phyloP scores from a whole-genome alignment of 2,329 filamentous ascomycete species.

The Sphaerostilbella broomeana region DNA sequence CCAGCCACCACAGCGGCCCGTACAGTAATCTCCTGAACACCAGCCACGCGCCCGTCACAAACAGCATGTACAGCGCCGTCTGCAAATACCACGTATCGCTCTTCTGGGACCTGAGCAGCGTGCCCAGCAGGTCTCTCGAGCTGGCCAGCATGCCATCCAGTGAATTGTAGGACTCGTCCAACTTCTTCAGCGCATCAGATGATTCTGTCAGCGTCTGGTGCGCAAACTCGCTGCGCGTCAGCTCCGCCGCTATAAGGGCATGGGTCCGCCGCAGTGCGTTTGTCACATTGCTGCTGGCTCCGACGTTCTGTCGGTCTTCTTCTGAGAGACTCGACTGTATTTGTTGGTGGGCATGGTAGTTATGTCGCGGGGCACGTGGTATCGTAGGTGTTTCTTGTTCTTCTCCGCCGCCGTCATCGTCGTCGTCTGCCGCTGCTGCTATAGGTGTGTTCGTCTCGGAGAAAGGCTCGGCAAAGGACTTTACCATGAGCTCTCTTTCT shows the following conservation, averaged over 20 bases:
- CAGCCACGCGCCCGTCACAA: constrained; percentile 75
- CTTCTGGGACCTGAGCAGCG: constrained; percentile 81
- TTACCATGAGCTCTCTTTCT: constrained; percentile 70
- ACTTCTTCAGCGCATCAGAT: constrained; percentile 70
- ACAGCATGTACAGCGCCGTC: constrained; percentile 76
- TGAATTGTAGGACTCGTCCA: constrained; percentile 74
- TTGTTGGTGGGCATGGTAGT: constrained; percentile 26
- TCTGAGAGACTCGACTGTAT: constrained; percentile 41
- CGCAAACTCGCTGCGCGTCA: constrained; percentile 81
- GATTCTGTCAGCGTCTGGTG: constrained; percentile 82
- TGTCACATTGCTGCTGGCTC: constrained; percentile 78
- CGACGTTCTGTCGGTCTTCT: constrained; percentile 65
- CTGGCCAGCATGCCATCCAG: constrained; percentile 71
- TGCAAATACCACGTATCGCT: constrained; percentile 97
- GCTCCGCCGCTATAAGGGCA: constrained; percentile 75
- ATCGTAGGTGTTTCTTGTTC: constrained; percentile 7
- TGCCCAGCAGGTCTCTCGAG: constrained; percentile 68
- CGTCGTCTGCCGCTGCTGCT: constrained; percentile 16
- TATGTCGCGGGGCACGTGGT: constrained; percentile 18
- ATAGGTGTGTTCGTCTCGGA: constrained; percentile 28
- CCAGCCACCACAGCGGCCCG: constrained; percentile 82
- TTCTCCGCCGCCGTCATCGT: no score
- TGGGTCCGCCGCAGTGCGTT: constrained; percentile 78
- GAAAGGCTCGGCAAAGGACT: constrained; percentile 48
- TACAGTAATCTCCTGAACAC: constrained; percentile 79